phyloP scores from a whole-genome alignment of 2,329 filamentous ascomycete species.

The Ciborinia camelliae region DNA sequence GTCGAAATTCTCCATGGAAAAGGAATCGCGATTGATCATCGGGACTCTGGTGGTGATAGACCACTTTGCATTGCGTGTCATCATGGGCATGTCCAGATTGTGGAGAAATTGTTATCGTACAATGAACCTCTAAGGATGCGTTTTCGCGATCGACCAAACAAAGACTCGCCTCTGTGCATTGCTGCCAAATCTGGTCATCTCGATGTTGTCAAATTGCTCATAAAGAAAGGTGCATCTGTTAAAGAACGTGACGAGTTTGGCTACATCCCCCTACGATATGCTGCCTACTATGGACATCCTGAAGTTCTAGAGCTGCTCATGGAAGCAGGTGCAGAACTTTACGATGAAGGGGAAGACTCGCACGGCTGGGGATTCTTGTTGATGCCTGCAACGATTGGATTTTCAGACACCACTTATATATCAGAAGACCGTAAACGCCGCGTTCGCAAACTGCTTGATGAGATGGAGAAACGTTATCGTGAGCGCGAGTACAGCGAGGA shows the following conservation, averaged over 20 bases:
- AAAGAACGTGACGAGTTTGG: slow-evolving; percentile 18
- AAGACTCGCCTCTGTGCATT: slow-evolving; percentile 20
- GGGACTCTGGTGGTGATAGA: slow-evolving; percentile 6
- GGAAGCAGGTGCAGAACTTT: slow-evolving; percentile 20
- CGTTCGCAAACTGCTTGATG: slow-evolving; percentile 15
- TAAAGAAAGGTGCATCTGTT: slow-evolving; percentile 18
- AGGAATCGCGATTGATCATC: background rate
- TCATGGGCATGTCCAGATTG: slow-evolving; percentile 19
- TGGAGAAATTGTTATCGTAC: slow-evolving; percentile 16
- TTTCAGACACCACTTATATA: slow-evolving; percentile 13
- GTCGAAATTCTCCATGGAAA: slow-evolving; percentile 9
- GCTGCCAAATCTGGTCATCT: slow-evolving; percentile 19
- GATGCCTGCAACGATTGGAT: slow-evolving; percentile 15
- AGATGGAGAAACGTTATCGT: slow-evolving; percentile 9
- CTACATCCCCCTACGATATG: slow-evolving; percentile 20
- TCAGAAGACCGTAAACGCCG: slow-evolving; percentile 12
- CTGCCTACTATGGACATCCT: slow-evolving; percentile 19
- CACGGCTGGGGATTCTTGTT: slow-evolving; percentile 8
- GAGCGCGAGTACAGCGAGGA: background rate
- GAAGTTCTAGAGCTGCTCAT: slow-evolving; percentile 17
- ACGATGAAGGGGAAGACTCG: slow-evolving; percentile 17
- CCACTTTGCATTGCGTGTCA: slow-evolving; percentile 18
- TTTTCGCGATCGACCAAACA: slow-evolving; percentile 3
- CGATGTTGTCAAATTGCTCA: slow-evolving; percentile 17
- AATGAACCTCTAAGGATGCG: slow-evolving; percentile 13